Conservation (phyloP, 352 stramenopile genomes). For the Phytophthora cajani region DNA sequence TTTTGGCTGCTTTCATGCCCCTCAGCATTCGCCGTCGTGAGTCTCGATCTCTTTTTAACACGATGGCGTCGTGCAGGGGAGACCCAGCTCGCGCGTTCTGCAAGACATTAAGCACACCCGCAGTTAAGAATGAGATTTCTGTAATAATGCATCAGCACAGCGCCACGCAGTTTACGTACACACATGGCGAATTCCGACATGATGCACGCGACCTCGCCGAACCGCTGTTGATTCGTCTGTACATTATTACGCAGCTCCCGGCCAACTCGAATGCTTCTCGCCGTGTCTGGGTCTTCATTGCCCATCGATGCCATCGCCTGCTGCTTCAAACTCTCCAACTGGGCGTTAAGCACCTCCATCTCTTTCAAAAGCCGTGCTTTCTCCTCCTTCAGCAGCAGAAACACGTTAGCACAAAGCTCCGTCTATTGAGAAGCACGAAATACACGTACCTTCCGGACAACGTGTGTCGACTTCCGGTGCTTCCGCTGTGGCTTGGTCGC, state of each 20-base stretch:
- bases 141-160: neutral
- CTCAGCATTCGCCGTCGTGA: conserved; percentile 19
- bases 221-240: conserved; percentile 35
- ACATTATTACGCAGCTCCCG: conserved; percentile 32
- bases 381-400: conserved; percentile 30
- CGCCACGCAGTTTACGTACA: conserved; percentile 6
- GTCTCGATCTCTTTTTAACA: conserved; percentile 20
- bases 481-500: conserved; percentile 12
- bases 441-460: conserved; percentile 24
- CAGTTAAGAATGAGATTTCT: neutral
- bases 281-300: conserved; percentile 18
- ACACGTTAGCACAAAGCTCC: neutral
- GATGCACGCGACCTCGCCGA: conserved; percentile 35
- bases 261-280: conserved; percentile 21
- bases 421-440: neutral
- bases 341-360: conserved; percentile 26
- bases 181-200: conserved; percentile 40
- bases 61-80: conserved; percentile 24
- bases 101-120: neutral
- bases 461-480: conserved; percentile 35
- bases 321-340: conserved; percentile 39
- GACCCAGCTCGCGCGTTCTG: conserved; percentile 29
- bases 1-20: conserved; percentile 35
- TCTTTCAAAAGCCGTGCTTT: conserved; percentile 40
- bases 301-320: conserved; percentile 23